Base-by-base conservation (phyloP, 345 rosid genomes). In the Moricandia arvensis region DNA sequence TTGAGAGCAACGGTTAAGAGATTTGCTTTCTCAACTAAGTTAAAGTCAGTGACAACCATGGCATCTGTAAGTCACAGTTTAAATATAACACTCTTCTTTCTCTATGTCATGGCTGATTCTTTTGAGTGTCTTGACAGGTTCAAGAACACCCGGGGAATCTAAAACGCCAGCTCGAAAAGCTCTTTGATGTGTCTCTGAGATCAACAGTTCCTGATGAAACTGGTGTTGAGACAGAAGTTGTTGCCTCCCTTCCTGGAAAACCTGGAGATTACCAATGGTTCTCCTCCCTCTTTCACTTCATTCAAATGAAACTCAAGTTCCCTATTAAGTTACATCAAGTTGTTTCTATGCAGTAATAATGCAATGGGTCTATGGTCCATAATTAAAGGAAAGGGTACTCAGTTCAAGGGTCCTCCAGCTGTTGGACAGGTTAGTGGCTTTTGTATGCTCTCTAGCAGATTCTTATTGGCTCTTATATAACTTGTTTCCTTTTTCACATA, bases 221-320 rank as follows among this genome's bases (percentile, higher is more conserved):
- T 8, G 82, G 85, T 80, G 88, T 90, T 63, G 88, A 87, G 80
- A 96, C 97, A 31, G 43, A 82, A 75, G 72, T 95, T 69, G 87
- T 87, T 70, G 83, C 90, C 55, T 87, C 89, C 75, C 72, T 21
- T 75, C 33, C 82, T 59, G 90, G 72, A 5, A 90, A 83, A 71
- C 86, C 86, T 75, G 98, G 97, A 1, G 97, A 94, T 77, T 94
- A 94, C 83, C 97, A 94, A 84, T 94, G 98, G 97, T 94, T 0
- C 51, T 13, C 63, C 18, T 6, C 30, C 27, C 7, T 29, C 35
- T 60, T 49, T 60, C 65, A 0, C 55, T 43, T 24, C 13, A n/a
- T 33, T 49, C 5, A 15, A 8, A 3, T 18, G 8, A 21, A 21
- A 41, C 24, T n/a, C n/a, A n/a, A n/a, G n/a, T n/a, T n/a, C n/a